Conservation (phyloP, 768 basidiomycete genomes). For the Trametes elegans region DNA sequence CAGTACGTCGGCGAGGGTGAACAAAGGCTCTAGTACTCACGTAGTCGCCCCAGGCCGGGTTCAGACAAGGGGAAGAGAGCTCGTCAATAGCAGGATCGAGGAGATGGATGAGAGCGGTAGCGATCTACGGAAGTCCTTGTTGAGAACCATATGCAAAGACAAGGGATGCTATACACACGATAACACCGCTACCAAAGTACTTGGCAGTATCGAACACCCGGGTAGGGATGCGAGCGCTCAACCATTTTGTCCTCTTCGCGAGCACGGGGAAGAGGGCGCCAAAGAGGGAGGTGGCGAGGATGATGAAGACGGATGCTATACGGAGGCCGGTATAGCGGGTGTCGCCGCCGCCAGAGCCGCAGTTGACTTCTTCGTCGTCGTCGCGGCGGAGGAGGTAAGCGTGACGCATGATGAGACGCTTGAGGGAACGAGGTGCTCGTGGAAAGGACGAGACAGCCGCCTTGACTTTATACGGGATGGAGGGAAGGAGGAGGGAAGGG, state of each 20-base stretch:
- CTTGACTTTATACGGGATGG: not conserved
- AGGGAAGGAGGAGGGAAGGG: not conserved
- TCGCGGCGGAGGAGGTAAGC: conserved; percentile 9
- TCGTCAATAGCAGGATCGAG: conserved; percentile 72
- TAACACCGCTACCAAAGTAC: conserved; percentile 89
- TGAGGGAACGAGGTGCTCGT: not conserved
- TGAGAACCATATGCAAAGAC: not conserved
- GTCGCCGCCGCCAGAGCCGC: conserved; percentile 52
- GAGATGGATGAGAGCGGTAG: conserved; percentile 87
- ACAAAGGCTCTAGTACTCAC: conserved; percentile 41
- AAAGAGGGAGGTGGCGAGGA: conserved; percentile 53
- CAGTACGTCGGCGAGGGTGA: no score
- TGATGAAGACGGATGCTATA: conserved; percentile 73
- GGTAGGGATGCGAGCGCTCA: conserved; percentile 51
- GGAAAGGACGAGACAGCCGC: not conserved
- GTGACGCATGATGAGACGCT: conserved; percentile 4
- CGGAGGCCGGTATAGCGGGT: conserved; percentile 51
- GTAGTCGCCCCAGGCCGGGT: conserved; percentile 68
- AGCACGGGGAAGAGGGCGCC: conserved; percentile 76
- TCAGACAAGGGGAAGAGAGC: conserved; percentile 68
- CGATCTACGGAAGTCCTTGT: conserved; percentile 46
- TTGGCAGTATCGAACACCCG: conserved; percentile 78
- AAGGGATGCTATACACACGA: conserved; percentile 53
- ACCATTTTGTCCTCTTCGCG: conserved; percentile 46
- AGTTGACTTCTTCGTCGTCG: conserved; percentile 31